Percentiles rank a stretch among this genome's conserved stretches.
These are phyloP conservation scores for Xerocomellus chrysenteron DNA, from an alignment of 768 basidiomycete genomes.

Conservation along the genomic window DNA sequence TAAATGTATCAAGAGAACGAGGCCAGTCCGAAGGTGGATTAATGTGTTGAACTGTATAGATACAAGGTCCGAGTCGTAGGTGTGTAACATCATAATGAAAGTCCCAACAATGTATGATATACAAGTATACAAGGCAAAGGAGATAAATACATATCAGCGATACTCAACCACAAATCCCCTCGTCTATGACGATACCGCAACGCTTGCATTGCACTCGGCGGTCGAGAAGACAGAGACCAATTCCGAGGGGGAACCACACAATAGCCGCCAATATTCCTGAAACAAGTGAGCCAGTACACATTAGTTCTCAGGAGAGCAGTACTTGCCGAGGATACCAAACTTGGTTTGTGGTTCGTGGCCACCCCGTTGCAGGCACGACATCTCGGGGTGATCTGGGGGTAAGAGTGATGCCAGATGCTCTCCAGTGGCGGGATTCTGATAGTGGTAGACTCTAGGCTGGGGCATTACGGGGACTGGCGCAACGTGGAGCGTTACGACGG, in stretches of 20 bases:
- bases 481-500: constrained; percentile 22
- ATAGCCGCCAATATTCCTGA: constrained; percentile 78
- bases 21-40: too few species aligned
- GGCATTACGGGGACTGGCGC: constrained; percentile 35
- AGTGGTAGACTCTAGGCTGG: constrained; percentile 62
- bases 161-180: constrained; percentile 35
- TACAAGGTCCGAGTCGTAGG: constrained; percentile 18
- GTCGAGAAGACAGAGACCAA: constrained; percentile 77
- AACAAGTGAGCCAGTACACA: neutral
- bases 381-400: constrained; percentile 78
- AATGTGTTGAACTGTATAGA: neutral
- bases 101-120: neutral
- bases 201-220: constrained; percentile 61
- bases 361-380: constrained; percentile 81
- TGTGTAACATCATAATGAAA: neutral
- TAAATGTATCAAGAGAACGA: too few species aligned
- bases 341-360: constrained; percentile 60
- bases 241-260: constrained; percentile 83
- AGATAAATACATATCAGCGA: neutral
- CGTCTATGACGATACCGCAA: constrained; percentile 42
- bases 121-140: neutral
- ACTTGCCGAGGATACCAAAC: constrained; percentile 70
- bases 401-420: constrained; percentile 60
- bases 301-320: neutral
- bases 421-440: constrained; percentile 60